Evolutionary conservation across 176 grass and related monocot species (phyloP).

Genomic region (Bolboschoenus planiculmis): DNA sequence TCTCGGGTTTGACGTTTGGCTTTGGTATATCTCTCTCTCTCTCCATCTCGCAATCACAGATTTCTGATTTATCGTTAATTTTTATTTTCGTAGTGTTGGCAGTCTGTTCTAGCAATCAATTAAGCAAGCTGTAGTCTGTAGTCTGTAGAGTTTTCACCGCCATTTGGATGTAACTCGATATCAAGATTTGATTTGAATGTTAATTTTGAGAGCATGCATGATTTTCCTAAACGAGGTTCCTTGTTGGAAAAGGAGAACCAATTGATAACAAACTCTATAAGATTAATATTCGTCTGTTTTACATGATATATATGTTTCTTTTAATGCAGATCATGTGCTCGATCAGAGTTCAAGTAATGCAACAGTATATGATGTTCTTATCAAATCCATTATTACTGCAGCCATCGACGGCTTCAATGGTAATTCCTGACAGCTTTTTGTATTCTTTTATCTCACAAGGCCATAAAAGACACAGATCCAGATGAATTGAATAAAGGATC

Average conservation of each 20-base stretch:
- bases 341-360: conserved; percentile 49
- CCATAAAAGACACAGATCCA: not conserved
- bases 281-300: not conserved
- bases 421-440: not conserved
- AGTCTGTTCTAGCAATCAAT: not conserved
- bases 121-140: not conserved
- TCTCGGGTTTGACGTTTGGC: conserved; percentile 52
- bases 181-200: not conserved
- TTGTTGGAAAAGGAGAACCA: not conserved
- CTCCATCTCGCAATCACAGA: not conserved
- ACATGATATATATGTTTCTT: not conserved
- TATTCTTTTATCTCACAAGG: not conserved
- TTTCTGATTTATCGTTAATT: not conserved
- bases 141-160: not conserved
- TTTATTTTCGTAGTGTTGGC: not conserved
- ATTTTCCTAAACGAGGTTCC: not conserved
- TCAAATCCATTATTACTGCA: conserved; percentile 56
- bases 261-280: not conserved
- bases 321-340: conserved; percentile 63
- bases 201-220: not conserved
- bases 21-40: conserved; percentile 51
- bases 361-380: conserved; percentile 50
- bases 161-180: not conserved
- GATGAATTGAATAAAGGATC: not conserved
- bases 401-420: conserved; percentile 83